Conservation (phyloP, 148 eudicot genomes). For the Fallopia convolvulus region DNA sequence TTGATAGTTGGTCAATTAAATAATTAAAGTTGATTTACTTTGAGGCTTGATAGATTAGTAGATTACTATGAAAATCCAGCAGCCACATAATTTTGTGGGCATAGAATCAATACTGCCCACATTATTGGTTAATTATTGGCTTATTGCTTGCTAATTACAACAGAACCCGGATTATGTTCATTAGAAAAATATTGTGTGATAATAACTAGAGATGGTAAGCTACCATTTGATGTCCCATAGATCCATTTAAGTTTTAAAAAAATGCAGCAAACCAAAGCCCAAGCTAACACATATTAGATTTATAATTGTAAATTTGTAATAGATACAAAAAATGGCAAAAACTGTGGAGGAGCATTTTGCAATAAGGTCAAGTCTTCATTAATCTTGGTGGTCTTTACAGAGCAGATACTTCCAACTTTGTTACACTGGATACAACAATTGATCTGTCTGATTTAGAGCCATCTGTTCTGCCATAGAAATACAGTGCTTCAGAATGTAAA, state of each 20-base stretch:
- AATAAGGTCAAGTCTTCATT: background rate
- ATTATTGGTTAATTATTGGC: background rate
- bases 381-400: background rate
- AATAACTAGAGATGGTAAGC: background rate
- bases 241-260: too few relatives aligned
- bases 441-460: background rate
- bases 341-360: background rate
- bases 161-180: background rate
- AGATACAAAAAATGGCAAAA: slow-evolving; percentile 2
- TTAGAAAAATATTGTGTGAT: background rate
- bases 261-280: too few relatives aligned
- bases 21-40: background rate
- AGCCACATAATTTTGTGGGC: slow-evolving; percentile 5
- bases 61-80: background rate
- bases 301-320: background rate
- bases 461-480: background rate
- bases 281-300: background rate
- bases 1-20: background rate
- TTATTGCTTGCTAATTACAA: background rate
- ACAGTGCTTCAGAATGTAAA: background rate
- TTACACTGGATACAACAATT: slow-evolving; percentile 1
- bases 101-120: background rate
- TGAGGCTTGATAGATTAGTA: background rate
- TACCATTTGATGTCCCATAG: background rate
- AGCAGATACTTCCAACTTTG: slow-evolving; percentile 4